phyloP scores from a whole-genome alignment of 352 stramenopile species.

The Thalassiosira pacifica region DNA sequence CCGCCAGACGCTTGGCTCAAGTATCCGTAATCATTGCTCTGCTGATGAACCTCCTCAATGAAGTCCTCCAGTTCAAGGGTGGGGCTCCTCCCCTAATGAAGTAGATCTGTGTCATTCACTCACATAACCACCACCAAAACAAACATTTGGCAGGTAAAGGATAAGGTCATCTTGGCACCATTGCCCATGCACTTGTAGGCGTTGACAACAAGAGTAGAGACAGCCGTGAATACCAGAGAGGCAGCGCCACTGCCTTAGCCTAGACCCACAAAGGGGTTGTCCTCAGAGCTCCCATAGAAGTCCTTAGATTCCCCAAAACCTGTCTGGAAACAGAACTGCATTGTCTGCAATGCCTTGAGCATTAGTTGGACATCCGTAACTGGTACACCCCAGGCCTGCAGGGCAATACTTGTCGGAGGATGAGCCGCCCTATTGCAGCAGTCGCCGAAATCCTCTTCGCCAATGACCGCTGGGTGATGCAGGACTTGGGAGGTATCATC shows the following conservation, averaged over 20 bases:
- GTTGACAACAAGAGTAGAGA: constrained; percentile 16
- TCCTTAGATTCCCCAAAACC: constrained; percentile 28
- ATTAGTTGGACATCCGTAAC: background rate
- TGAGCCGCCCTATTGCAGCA: constrained; percentile 33
- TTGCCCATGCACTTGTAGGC: constrained; percentile 11
- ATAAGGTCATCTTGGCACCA: background rate
- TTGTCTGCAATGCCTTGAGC: constrained; percentile 8
- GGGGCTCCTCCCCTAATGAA: background rate
- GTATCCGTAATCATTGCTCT: background rate
- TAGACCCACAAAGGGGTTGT: background rate
- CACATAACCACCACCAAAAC: constrained; percentile 10
- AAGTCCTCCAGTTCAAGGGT: background rate
- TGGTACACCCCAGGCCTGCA: constrained; percentile 18
- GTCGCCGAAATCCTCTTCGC: constrained; percentile 1
- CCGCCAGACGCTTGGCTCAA: constrained; percentile 17
- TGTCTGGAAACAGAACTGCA: constrained; percentile 42
- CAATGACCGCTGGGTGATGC: constrained; percentile 8
- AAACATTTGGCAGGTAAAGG: background rate
- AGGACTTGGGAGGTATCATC: constrained; percentile 1
- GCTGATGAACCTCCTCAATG: background rate
- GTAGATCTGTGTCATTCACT: constrained; percentile 24
- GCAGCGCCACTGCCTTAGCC: constrained; percentile 33
- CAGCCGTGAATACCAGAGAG: background rate
- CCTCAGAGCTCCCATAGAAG: constrained; percentile 1
- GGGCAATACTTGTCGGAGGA: background rate